Percentiles rank a stretch among this genome's conserved stretches.
These are phyloP conservation scores for Exophiala lecanii-corni DNA, from an alignment of 2,329 filamentous ascomycete species.

Conservation along the genomic window DNA sequence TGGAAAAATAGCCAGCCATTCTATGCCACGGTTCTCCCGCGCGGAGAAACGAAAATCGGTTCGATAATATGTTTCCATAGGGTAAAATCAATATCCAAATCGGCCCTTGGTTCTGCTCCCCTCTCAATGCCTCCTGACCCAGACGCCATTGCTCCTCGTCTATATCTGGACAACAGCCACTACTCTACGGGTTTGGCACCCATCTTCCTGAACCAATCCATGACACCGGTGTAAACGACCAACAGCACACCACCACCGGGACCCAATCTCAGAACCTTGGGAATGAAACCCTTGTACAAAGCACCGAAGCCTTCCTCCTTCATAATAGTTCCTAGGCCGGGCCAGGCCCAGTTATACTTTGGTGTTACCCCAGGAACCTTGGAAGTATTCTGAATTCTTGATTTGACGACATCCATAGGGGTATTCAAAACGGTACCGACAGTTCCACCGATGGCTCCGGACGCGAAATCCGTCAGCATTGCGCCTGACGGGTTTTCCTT, in stretches of 20 bases:
- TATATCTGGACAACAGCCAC: too few relatives aligned
- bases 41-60: too few relatives aligned
- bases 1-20: too few relatives aligned
- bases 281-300: slow-evolving; percentile 95
- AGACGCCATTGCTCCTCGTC: too few relatives aligned
- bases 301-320: slow-evolving; percentile 89
- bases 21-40: too few relatives aligned
- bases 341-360: slow-evolving; percentile 99
- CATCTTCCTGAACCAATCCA: slow-evolving; percentile 80
- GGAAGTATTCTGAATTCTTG: slow-evolving; percentile 89
- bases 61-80: too few relatives aligned
- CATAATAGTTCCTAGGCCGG: slow-evolving; percentile 76
- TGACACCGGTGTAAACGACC: slow-evolving; percentile 47
- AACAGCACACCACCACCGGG: slow-evolving; percentile 61
- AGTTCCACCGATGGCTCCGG: slow-evolving; percentile 83
- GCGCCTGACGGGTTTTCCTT: slow-evolving; percentile 67
- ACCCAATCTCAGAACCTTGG: slow-evolving; percentile 79
- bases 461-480: slow-evolving; percentile 81
- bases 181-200: slow-evolving; percentile 33
- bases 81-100: too few relatives aligned
- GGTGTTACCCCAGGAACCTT: slow-evolving; percentile 74
- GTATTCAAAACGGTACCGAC: slow-evolving; percentile 90
- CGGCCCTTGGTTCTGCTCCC: too few relatives aligned
- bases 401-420: slow-evolving; percentile 96
- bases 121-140: too few relatives aligned